Evolutionary conservation across 1,284 basidiomycete species (phyloP).

Genomic region (Fomitopsis betulina): DNA sequence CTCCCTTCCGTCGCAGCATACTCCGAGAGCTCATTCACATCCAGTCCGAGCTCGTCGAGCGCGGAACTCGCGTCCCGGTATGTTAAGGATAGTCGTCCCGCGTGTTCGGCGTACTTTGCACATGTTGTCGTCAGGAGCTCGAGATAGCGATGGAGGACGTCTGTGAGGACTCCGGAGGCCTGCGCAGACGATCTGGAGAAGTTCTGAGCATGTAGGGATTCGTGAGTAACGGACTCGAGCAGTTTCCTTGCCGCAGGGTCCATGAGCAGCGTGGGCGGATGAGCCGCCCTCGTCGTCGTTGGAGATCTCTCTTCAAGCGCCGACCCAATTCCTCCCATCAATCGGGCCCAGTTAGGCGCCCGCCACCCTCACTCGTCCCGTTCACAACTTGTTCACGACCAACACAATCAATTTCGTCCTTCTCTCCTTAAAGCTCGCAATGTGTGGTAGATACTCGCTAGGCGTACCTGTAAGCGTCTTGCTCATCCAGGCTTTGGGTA

Average conservation of each 20-base stretch:
- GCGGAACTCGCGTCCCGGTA: constrained; percentile 57
- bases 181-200: constrained; percentile 71
- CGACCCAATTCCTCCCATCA: constrained; percentile 5
- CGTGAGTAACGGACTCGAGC: constrained; percentile 60
- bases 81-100: constrained; percentile 54
- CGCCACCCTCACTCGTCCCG: neutral
- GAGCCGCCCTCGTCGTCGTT: constrained; percentile 2
- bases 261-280: constrained; percentile 13
- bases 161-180: constrained; percentile 63
- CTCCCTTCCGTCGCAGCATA: constrained; percentile 58
- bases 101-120: constrained; percentile 66
- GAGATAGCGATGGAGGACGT: constrained; percentile 69
- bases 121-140: constrained; percentile 56
- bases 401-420: too few relatives aligned
- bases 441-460: constrained; percentile 10
- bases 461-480: constrained; percentile 3
- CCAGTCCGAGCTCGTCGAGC: constrained; percentile 67
- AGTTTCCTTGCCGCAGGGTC: constrained; percentile 34
- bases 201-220: constrained; percentile 68
- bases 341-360: neutral
- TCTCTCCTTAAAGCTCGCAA: neutral
- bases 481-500: neutral
- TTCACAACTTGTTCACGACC: too few relatives aligned
- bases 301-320: constrained; percentile 8
- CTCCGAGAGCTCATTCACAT: constrained; percentile 61